These are phyloP conservation scores for Pyrrhoderma lamaoense DNA, from an alignment of 1,284 basidiomycete genomes.

Conservation along the genomic window DNA sequence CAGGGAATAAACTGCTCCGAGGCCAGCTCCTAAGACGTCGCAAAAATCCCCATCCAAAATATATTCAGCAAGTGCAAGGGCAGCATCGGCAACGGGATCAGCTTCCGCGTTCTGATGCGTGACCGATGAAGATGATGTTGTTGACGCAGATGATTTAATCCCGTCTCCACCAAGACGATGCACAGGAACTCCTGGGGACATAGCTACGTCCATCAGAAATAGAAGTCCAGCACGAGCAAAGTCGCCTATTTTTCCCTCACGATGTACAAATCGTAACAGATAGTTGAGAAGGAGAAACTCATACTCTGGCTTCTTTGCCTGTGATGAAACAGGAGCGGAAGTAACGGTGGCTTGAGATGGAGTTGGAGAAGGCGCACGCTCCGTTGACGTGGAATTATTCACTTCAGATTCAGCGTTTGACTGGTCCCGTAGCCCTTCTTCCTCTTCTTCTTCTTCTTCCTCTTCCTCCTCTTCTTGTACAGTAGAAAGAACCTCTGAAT, in stretches of 20 bases:
- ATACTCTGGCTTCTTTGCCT: constrained; percentile 72
- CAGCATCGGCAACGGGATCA: constrained; percentile 76
- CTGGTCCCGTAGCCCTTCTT: constrained; percentile 38
- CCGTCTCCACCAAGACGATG: constrained; percentile 34
- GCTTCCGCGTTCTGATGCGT: constrained; percentile 24
- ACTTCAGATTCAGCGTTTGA: constrained; percentile 28
- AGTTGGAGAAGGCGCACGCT: constrained; percentile 42
- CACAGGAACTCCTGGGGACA: constrained; percentile 59
- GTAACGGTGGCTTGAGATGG: constrained; percentile 54
- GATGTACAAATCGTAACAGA: constrained; percentile 89
- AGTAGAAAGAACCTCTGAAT: constrained; percentile 57
- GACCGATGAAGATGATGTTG: constrained; percentile 16
- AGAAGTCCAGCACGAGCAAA: constrained; percentile 88
- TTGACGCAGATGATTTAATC: constrained; percentile 25
- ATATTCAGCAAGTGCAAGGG: constrained; percentile 83
- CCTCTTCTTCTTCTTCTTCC: constrained; percentile 42
- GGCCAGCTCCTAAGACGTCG: constrained; percentile 89
- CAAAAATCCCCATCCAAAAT: constrained; percentile 95
- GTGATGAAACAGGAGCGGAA: constrained; percentile 38
- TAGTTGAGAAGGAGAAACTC: constrained; percentile 95
- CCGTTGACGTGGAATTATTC: constrained; percentile 12
- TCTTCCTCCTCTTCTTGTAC: constrained; percentile 64
- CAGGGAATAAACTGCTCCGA: constrained; percentile 90
- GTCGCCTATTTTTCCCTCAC: constrained; percentile 91
- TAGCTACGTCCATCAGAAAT: constrained; percentile 91